Base-by-base conservation (phyloP, 305 asterid genomes). In the Fraxinus latifolia region DNA sequence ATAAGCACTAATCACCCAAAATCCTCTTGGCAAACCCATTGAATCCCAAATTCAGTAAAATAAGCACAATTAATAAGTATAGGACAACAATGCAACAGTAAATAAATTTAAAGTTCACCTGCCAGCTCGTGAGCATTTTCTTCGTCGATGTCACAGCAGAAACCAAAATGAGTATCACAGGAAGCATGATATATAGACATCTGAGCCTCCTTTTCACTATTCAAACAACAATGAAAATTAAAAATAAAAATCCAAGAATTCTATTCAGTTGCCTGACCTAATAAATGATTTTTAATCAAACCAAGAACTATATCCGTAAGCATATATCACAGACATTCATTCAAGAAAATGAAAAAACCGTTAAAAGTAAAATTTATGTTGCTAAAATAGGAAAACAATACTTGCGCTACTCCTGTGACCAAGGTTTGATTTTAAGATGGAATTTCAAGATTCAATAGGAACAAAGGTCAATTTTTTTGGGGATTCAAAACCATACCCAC, bases 131-230 rank as follows among this genome's bases (percentile, higher is more conserved):
- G 81, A 80, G 97, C 97, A 44, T 81, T 82, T 77, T 86, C 91
- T 55, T 85, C 87, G 86, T 92, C 95, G 88, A 95, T 88, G 79
- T 91, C 97, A 81, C 98, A 95, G 90, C 97, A 95, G 87, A 95
- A 95, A 79, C 97, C 98, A 83, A 89, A 90, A 84, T 85, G 85
- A 21, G 87, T 78, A 58, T 85, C 80, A 78, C 85, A 90, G 14
- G 97, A 93, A 86, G 90, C 94, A 87, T 92, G 91, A 87, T 93
- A 93, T 60, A 93, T 91, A 80, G 98, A 87, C 93, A 84, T 91
- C 85, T 93, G 97, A 80, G 99, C 97, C 87, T 90, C 94, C 87
- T 83, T 84, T 89, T 91, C 88, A 86, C 98, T 95, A 91, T 55
- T 14, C 74, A 88, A 83, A 75, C 77, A 7, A 19, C 60, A 36